These are phyloP conservation scores for Candida germanica DNA, from an alignment of 805 yeast genomes.

Conservation along the genomic window DNA sequence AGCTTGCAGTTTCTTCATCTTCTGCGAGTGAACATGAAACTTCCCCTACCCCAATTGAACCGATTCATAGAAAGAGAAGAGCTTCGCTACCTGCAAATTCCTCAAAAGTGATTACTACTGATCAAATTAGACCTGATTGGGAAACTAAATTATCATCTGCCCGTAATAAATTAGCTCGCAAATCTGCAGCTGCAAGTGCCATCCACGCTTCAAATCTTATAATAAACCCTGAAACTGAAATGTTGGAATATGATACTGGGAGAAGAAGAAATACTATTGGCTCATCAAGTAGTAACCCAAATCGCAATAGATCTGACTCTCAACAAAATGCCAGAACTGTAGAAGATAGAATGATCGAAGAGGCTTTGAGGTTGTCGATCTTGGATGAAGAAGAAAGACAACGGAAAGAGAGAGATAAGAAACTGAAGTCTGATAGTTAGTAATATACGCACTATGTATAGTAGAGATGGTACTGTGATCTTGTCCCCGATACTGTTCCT, in stretches of 20 bases:
- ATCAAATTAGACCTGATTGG: constrained; percentile 91
- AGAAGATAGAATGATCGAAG: constrained; percentile 77
- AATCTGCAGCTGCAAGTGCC: constrained; percentile 93
- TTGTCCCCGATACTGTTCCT: no score
- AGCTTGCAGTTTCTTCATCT: constrained; percentile 10
- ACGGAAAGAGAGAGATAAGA: constrained; percentile 13
- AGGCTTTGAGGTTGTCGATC: constrained; percentile 73
- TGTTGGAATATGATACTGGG: constrained; percentile 15
- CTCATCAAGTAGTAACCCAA: constrained; percentile 5
- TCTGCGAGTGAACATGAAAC: constrained; percentile 2
- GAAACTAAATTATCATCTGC: constrained; percentile 69
- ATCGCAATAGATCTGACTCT: background rate
- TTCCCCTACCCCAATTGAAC: background rate
- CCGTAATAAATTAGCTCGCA: constrained; percentile 70
- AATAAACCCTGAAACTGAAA: constrained; percentile 27
- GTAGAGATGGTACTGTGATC: no score
- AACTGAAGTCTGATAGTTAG: no score
- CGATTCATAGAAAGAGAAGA: constrained; percentile 20
- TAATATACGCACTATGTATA: no score
- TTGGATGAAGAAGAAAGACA: constrained; percentile 64
- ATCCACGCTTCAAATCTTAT: constrained; percentile 83
- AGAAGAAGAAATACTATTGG: constrained; percentile 12
- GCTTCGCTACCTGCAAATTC: constrained; percentile 62
- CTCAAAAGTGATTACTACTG: constrained; percentile 73
- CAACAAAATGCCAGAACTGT: constrained; percentile 14